Percentiles rank a stretch among this genome's conserved stretches.
These are phyloP conservation scores for Exophiala sp. DNA, from an alignment of 2,329 filamentous ascomycete species.

Conservation along the genomic window DNA sequence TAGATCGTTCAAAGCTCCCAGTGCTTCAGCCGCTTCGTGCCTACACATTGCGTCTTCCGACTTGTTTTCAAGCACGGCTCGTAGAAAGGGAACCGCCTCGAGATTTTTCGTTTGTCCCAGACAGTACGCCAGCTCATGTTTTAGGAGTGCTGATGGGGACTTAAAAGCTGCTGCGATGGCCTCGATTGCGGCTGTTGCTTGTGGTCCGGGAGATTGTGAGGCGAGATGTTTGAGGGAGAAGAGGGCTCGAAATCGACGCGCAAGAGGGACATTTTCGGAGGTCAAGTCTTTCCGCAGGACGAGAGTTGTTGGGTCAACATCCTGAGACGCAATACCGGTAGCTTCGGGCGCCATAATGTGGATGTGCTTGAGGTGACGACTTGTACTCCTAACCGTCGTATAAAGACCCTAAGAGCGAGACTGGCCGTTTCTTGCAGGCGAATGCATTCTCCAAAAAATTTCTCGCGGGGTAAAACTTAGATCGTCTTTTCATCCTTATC, in stretches of 20 bases:
- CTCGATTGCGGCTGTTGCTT: conserved; percentile 62
- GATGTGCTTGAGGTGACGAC: not conserved
- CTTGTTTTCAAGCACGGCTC: conserved; percentile 69
- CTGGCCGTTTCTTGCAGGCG: not conserved
- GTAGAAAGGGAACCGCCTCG: conserved; percentile 69
- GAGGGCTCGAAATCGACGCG: conserved; percentile 88
- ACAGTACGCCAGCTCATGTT: conserved; percentile 97
- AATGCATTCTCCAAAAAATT: conserved; percentile 1
- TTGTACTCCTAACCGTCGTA: too few species aligned
- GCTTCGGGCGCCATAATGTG: conserved; percentile 6
- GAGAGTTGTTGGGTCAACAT: conserved; percentile 40
- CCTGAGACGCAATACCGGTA: conserved; percentile 34
- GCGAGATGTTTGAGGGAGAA: conserved; percentile 97
- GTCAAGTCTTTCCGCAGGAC: conserved; percentile 67
- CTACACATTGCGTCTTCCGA: conserved; percentile 92
- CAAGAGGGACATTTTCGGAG: conserved; percentile 76
- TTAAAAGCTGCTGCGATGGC: conserved; percentile 85
- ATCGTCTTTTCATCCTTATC: not conserved
- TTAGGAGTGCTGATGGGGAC: conserved; percentile 83
- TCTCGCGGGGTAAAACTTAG: conserved; percentile 10
- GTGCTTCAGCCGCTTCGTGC: conserved; percentile 92
- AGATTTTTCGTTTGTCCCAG: conserved; percentile 83
- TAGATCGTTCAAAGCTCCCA: conserved; percentile 78
- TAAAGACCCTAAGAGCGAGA: too few species aligned
- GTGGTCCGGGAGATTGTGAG: conserved; percentile 56